These are phyloP conservation scores for Auriscalpium vulgare DNA, from an alignment of 768 basidiomycete species.

Conservation along the genomic window DNA sequence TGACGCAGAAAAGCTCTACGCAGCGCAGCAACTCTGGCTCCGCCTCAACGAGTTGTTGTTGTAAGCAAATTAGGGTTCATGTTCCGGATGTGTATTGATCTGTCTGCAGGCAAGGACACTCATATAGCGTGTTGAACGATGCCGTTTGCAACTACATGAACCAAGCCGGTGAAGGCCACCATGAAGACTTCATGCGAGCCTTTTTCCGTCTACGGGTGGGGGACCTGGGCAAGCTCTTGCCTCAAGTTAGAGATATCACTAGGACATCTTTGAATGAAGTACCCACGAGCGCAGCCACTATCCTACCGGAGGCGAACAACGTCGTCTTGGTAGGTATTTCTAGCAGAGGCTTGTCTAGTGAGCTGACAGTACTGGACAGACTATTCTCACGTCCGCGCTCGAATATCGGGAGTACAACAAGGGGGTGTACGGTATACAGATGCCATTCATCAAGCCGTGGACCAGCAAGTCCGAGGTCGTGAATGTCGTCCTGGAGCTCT, in stretches of 20 bases:
- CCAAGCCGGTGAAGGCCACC: constrained; percentile 41
- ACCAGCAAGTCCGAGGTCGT: constrained; percentile 64
- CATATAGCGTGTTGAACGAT: constrained; percentile 59
- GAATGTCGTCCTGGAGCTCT: constrained; percentile 63
- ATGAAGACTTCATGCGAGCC: constrained; percentile 72
- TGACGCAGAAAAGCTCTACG: constrained; percentile 84
- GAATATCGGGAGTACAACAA: constrained; percentile 68
- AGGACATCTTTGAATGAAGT: constrained; percentile 35
- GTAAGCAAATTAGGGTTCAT: constrained; percentile 29
- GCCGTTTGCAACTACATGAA: constrained; percentile 65
- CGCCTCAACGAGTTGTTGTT: constrained; percentile 58
- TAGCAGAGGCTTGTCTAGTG: neutral
- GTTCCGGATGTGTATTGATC: neutral
- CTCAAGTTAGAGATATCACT: constrained; percentile 46
- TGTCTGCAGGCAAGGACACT: constrained; percentile 40
- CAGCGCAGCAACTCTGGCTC: constrained; percentile 77
- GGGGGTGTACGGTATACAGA: constrained; percentile 69
- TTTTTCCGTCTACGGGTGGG: constrained; percentile 72
- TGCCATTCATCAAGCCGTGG: constrained; percentile 74
- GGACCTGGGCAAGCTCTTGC: constrained; percentile 62
- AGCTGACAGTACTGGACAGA: constrained; percentile 34
- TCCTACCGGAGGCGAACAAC: constrained; percentile 60
- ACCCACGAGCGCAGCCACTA: constrained; percentile 33
- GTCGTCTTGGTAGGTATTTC: constrained; percentile 51
- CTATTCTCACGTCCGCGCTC: constrained; percentile 61